phyloP scores from a whole-genome alignment of 257 asterid species.

The Scutellaria minor region DNA sequence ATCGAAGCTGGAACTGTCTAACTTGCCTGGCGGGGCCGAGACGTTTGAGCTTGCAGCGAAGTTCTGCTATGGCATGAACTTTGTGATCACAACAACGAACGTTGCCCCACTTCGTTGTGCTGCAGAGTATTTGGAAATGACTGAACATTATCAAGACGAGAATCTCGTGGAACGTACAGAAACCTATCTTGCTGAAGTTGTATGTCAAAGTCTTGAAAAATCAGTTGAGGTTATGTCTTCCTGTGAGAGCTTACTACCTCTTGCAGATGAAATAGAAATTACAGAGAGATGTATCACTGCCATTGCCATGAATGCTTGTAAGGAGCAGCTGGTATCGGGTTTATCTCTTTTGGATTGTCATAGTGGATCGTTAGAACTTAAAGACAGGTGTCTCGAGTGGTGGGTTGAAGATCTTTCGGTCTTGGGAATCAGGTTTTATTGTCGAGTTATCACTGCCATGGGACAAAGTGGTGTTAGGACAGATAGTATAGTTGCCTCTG shows the following conservation, averaged over 20 bases:
- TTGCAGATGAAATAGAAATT: conserved; percentile 59
- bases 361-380: conserved; percentile 42
- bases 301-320: conserved; percentile 55
- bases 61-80: conserved; percentile 74
- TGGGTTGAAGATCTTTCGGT: conserved; percentile 65
- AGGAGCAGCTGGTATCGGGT: conserved; percentile 66
- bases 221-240: conserved; percentile 59
- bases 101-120: conserved; percentile 67
- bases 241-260: conserved; percentile 53
- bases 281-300: conserved; percentile 45
- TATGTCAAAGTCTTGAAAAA: conserved; percentile 53
- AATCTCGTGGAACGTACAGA: conserved; percentile 62
- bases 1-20: conserved; percentile 51
- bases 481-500: conserved; percentile 54
- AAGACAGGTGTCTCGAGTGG: conserved; percentile 59
- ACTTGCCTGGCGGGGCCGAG: conserved; percentile 69
- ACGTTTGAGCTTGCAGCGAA: conserved; percentile 73
- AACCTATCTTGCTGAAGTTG: conserved; percentile 56
- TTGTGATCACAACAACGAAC: conserved; percentile 63
- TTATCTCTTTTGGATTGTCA: conserved; percentile 52
- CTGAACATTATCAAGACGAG: conserved; percentile 55
- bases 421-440: conserved; percentile 54
- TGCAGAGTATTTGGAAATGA: conserved; percentile 70
- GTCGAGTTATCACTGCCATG: conserved; percentile 54
- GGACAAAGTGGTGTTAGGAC: conserved; percentile 52